A percentile compares a stretch with the other conserved stretches of the same genome.
Evolutionary conservation across 1,139 yeast genomes (phyloP).

Genomic region (Nakaseomyces delphensis): DNA sequence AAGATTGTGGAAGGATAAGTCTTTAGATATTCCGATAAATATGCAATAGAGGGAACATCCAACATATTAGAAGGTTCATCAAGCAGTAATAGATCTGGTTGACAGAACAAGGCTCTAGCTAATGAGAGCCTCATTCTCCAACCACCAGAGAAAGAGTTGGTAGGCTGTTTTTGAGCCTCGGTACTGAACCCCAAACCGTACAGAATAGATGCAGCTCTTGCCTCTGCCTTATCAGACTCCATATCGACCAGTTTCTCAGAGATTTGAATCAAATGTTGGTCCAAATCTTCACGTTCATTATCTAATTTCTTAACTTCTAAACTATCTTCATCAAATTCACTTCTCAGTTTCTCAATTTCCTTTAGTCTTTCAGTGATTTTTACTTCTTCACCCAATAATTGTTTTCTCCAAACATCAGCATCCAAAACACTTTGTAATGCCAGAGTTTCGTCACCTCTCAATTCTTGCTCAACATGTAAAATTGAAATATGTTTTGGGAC

Average conservation of each 20-base stretch:
- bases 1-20: constrained; percentile 85
- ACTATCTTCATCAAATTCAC: constrained; percentile 74
- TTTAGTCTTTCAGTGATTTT: constrained; percentile 64
- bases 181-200: constrained; percentile 88
- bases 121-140: constrained; percentile 99
- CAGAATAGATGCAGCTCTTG: constrained; percentile 91
- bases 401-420: constrained; percentile 99
- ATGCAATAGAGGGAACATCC: constrained; percentile 98
- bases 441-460: constrained; percentile 81
- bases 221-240: constrained; percentile 96
- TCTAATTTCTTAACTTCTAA: constrained; percentile 73
- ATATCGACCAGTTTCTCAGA: constrained; percentile 77
- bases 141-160: constrained; percentile 96
- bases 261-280: constrained; percentile 65
- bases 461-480: constrained; percentile 95
- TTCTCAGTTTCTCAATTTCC: constrained; percentile 62
- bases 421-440: constrained; percentile 92
- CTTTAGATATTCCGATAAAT: constrained; percentile 79
- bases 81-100: constrained; percentile 81
- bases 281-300: constrained; percentile 82
- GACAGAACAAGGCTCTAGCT: constrained; percentile 95
- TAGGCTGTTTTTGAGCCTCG: constrained; percentile 72
- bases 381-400: constrained; percentile 64
- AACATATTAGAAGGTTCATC: constrained; percentile 99
- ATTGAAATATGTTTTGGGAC: constrained; percentile 93